Conservation (phyloP, 495 filamentous ascomycete genomes). For the Ascodesmis nigricans region DNA sequence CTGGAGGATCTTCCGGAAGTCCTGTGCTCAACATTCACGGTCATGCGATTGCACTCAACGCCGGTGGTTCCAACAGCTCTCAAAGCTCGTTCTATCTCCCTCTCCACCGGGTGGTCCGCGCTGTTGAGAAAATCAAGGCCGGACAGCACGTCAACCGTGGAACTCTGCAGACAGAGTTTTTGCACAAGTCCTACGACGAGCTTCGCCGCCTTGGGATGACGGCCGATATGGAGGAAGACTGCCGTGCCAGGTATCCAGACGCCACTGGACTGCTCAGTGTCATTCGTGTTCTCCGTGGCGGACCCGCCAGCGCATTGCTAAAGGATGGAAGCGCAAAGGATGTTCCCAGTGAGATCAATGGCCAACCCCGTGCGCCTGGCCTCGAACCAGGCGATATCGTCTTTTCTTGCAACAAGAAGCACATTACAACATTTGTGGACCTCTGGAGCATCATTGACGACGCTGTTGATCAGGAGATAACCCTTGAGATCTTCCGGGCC, state of each 20-base stretch:
- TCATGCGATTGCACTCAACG: conserved; percentile 20
- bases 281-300: conserved; percentile 18
- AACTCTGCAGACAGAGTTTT: conserved; percentile 21
- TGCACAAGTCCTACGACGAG: conserved; percentile 20
- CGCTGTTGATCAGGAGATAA: conserved; percentile 18
- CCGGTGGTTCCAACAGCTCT: conserved; percentile 22
- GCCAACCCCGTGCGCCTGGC: conserved; percentile 14
- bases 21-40: conserved; percentile 21
- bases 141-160: conserved; percentile 18
- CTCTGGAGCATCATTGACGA: conserved; percentile 23
- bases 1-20: conserved; percentile 21
- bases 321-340: conserved; percentile 2
- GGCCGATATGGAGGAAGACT: conserved; percentile 17
- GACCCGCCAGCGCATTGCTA: conserved; percentile 15
- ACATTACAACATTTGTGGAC: conserved; percentile 20
- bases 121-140: conserved; percentile 20
- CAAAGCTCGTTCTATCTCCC: conserved; percentile 22
- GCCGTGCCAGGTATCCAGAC: conserved; percentile 10
- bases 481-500: conserved; percentile 16
- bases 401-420: conserved; percentile 18
- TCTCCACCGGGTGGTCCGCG: conserved; percentile 19
- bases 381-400: conserved; percentile 22
- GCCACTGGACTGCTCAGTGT: conserved; percentile 19
- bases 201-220: conserved; percentile 18
- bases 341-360: conserved; percentile 5